Evolutionary conservation across 768 basidiomycete species (phyloP).

Genomic region (Podaxis mareebaensis): DNA sequence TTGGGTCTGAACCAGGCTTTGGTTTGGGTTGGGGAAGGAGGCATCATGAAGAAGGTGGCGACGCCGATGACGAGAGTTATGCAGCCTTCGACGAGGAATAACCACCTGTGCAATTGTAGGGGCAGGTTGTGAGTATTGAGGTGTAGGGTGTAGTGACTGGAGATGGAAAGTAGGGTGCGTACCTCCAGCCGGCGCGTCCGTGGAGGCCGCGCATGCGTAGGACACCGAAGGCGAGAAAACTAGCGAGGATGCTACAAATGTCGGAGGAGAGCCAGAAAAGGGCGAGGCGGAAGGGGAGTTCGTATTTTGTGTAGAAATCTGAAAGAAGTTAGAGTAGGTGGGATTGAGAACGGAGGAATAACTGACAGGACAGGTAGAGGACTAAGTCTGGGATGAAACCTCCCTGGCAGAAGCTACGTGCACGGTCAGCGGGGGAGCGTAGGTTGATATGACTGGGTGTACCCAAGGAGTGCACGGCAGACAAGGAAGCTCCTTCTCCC

Average conservation of each 20-base stretch:
- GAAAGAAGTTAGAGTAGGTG: background rate
- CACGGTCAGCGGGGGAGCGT: background rate
- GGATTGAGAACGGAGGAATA: background rate
- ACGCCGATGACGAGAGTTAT: slow-evolving; percentile 53
- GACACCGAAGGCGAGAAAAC: slow-evolving; percentile 63
- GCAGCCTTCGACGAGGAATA: slow-evolving; percentile 54
- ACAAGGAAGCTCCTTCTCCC: slow-evolving; percentile 52
- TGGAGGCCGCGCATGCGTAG: slow-evolving; percentile 57
- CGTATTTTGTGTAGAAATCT: slow-evolving; percentile 63
- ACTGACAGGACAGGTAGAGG: slow-evolving; percentile 59
- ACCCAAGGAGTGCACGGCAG: slow-evolving; percentile 42
- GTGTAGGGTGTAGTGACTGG: background rate
- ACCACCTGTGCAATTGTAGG: slow-evolving; percentile 36
- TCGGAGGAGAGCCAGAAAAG: slow-evolving; percentile 56
- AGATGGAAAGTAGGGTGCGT: background rate
- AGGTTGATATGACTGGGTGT: background rate
- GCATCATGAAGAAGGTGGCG: slow-evolving; percentile 58
- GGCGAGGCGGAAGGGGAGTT: slow-evolving; percentile 56
- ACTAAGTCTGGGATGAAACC: slow-evolving; percentile 61
- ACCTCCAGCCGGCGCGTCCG: slow-evolving; percentile 55
- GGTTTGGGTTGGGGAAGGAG: slow-evolving; percentile 61
- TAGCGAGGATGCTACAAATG: slow-evolving; percentile 45
- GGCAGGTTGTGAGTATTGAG: background rate
- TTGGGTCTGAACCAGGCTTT: slow-evolving; percentile 57
- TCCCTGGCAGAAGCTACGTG: slow-evolving; percentile 27